Base-by-base conservation (phyloP, 768 basidiomycete species). In the Tylopilus balloui region DNA sequence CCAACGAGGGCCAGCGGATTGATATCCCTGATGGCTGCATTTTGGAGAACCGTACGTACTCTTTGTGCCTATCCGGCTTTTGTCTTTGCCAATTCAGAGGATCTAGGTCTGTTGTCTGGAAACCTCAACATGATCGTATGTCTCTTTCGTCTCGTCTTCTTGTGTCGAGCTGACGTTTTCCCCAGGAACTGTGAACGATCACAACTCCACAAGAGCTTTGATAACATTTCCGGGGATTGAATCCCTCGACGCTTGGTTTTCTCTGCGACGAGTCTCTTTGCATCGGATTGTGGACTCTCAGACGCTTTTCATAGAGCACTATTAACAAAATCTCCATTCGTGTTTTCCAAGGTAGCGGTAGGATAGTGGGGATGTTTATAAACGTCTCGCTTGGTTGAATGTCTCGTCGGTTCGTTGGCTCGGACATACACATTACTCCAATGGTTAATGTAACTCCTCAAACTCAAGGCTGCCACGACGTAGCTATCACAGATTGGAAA, bases 11-110 rank as follows among this genome's bases (percentile, higher is more conserved):
- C 9, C 78, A 81, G 58, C 75, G 78, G 48, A 88, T 89, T 47
- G 78, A 83, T 59, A 81, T 89, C 38, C 87, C 86, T 20, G 86
- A 89, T 55, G 86, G 85, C 2, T 79, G 83, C 53, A 75, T 82
- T 53, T 68, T 86, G 45, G 85, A 86, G 67, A 84, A 85, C 71
- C 77, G 81, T 79, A 42, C 37, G 77, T 64, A 5, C 32, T 40
- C 35, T 46, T 11, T 29, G 11, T 23, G 12, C 44, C 23, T 1
- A 2, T 32, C 7, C 11, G 11, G 46, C 24, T 14, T 25, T 11
- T 20, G 34, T 56, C 38, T 52, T 58, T 53, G 54, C 56, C 57
- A 21, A 64, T 23, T 13, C 17, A 11, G 21, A 11, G 20, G 13
- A 10, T 56, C 10, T 50, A 76, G 81, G 84, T 57, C 68, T 90